These are phyloP conservation scores for Cystofilobasidium macerans DNA, from an alignment of 768 basidiomycete species.

Conservation along the genomic window DNA sequence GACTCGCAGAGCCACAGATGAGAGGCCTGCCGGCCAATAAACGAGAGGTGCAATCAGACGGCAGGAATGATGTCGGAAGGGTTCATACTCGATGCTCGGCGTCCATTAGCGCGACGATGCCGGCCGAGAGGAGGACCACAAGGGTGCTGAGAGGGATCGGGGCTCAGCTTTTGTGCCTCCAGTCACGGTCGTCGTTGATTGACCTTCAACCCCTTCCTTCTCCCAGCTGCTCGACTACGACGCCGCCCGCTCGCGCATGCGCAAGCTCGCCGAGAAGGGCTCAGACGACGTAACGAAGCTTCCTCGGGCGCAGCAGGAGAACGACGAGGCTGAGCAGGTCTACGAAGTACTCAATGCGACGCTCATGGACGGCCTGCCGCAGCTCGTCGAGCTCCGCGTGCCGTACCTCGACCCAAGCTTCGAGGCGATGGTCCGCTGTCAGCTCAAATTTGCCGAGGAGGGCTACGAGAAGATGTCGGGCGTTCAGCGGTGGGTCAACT, in stretches of 20 bases:
- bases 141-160: too few species aligned
- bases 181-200: neutral
- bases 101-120: too few species aligned
- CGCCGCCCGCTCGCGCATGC: slow-evolving; percentile 74
- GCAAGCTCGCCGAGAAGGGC: slow-evolving; percentile 83
- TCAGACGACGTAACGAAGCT: slow-evolving; percentile 85
- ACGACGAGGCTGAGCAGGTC: slow-evolving; percentile 87
- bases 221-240: slow-evolving; percentile 86
- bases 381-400: slow-evolving; percentile 84
- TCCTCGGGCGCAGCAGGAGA: slow-evolving; percentile 88
- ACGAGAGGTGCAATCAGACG: too few species aligned
- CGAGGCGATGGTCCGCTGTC: slow-evolving; percentile 92
- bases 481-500: slow-evolving; percentile 60
- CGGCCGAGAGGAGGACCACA: too few species aligned
- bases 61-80: too few species aligned
- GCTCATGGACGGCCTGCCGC: slow-evolving; percentile 78
- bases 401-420: slow-evolving; percentile 98
- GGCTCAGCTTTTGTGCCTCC: too few species aligned
- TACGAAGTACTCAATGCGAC: slow-evolving; percentile 89
- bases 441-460: slow-evolving; percentile 93
- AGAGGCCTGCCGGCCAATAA: too few species aligned
- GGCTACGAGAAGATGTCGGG: slow-evolving; percentile 94
- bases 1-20: too few species aligned
- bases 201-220: neutral
- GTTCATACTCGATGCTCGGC: too few species aligned